Percentiles rank a stretch among this genome's conserved stretches.
Evolutionary conservation across 805 yeast species (phyloP).

Genomic region (Candida ascalaphidarum): DNA sequence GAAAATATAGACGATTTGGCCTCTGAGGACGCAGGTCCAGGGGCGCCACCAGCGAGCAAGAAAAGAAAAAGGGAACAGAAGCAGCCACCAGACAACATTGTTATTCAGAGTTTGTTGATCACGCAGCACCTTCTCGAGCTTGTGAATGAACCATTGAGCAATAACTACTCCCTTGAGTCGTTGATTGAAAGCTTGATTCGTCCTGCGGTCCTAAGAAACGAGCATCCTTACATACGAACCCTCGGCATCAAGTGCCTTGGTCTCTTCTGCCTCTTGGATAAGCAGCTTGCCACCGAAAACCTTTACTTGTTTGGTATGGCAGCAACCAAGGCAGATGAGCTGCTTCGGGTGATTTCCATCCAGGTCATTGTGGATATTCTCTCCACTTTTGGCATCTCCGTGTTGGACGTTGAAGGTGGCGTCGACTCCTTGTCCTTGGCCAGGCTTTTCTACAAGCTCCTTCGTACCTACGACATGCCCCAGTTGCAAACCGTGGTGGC

Average conservation of each 20-base stretch:
- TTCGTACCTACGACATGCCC: slow-evolving; percentile 49
- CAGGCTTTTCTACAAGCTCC: slow-evolving; percentile 58
- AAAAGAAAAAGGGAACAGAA: slow-evolving; percentile 29
- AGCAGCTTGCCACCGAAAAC: slow-evolving; percentile 52
- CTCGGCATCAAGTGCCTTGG: slow-evolving; percentile 74
- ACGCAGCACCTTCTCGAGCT: slow-evolving; percentile 64
- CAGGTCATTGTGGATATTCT: slow-evolving; percentile 71
- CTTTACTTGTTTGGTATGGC: slow-evolving; percentile 61
- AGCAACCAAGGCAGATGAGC: slow-evolving; percentile 50
- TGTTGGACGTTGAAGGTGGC: slow-evolving; percentile 50
- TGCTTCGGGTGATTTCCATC: slow-evolving; percentile 52
- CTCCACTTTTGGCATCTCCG: slow-evolving; percentile 65
- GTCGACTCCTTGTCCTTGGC: slow-evolving; percentile 63
- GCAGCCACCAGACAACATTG: slow-evolving; percentile 36
- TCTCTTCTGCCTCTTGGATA: slow-evolving; percentile 66
- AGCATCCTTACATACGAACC: slow-evolving; percentile 45
- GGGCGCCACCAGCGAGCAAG: slow-evolving; percentile 17
- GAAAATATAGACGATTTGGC: slow-evolving; percentile 12
- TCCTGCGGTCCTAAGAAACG: slow-evolving; percentile 52
- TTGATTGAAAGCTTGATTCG: slow-evolving; percentile 68
- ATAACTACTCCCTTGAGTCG: slow-evolving; percentile 58
- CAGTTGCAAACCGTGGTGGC: slow-evolving; percentile 74
- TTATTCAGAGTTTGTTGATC: slow-evolving; percentile 57
- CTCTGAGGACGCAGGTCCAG: slow-evolving; percentile 10
- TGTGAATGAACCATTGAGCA: slow-evolving; percentile 54